Evolutionary conservation across 306 rosid species (phyloP).

Genomic region (Trichosanthes truncata): DNA sequence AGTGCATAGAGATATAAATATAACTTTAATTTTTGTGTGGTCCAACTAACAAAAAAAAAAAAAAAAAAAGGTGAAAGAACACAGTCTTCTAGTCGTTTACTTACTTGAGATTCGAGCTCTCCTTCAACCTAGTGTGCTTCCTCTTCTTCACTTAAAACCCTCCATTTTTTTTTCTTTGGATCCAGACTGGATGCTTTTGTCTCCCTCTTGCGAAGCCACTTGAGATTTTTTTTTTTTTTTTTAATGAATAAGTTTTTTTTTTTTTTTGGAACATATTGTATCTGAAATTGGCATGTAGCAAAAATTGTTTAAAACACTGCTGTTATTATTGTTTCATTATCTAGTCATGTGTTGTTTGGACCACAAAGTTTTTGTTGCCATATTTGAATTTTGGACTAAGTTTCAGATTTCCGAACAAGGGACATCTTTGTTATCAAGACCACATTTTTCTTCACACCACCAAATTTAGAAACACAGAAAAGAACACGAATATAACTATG

Average conservation of each 20-base stretch:
- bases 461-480: not conserved
- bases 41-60: not conserved
- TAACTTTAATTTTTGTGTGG: not conserved
- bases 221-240: not conserved
- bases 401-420: not conserved
- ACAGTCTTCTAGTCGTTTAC: not conserved
- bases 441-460: not conserved
- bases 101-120: constrained; percentile 7
- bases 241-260: not conserved
- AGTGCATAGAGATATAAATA: no score
- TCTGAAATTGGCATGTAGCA: not conserved
- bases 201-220: not conserved
- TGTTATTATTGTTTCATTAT: not conserved
- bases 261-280: not conserved
- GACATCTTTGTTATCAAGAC: not conserved
- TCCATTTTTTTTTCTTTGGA: not conserved
- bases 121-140: not conserved
- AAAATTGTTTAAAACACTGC: not conserved
- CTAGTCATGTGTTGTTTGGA: not conserved
- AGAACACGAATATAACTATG: not conserved
- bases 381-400: not conserved
- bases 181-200: constrained; percentile 1
- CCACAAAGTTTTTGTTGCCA: not conserved
- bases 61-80: not conserved
- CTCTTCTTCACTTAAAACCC: not conserved